phyloP scores from a whole-genome alignment of 2,329 filamentous ascomycete genomes.

The Trichoderma sp. region DNA sequence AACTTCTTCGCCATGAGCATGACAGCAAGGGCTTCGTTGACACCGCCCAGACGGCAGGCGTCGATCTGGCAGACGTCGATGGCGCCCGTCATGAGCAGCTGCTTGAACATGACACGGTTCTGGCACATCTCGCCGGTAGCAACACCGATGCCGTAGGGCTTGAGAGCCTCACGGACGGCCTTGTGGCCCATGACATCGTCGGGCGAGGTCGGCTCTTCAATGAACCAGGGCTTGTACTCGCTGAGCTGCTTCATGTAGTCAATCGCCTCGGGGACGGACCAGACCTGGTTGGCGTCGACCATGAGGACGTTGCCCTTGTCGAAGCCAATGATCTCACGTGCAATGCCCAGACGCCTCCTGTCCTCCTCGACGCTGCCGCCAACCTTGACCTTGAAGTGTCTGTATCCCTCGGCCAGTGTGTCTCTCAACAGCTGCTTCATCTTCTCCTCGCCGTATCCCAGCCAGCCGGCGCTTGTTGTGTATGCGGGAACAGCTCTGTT shows the following conservation, averaged over 20 bases:
- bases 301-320: slow-evolving; percentile 83
- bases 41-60: slow-evolving; percentile 83
- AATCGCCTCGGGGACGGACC: slow-evolving; percentile 88
- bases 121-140: slow-evolving; percentile 96
- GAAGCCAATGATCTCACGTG: slow-evolving; percentile 77
- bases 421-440: slow-evolving; percentile 74
- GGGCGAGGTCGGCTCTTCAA: slow-evolving; percentile 89
- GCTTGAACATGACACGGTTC: slow-evolving; percentile 93
- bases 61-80: slow-evolving; percentile 91
- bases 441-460: slow-evolving; percentile 88
- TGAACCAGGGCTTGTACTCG: slow-evolving; percentile 89
- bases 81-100: slow-evolving; percentile 75
- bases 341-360: slow-evolving; percentile 68
- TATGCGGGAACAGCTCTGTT: slow-evolving; percentile 83
- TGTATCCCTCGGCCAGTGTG: slow-evolving; percentile 75
- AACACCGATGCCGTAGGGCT: slow-evolving; percentile 74
- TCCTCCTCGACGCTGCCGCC: slow-evolving; percentile 74
- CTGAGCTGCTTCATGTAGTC: slow-evolving; percentile 80
- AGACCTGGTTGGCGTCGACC: slow-evolving; percentile 92
- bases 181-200: slow-evolving; percentile 90
- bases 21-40: slow-evolving; percentile 91
- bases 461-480: slow-evolving; percentile 86
- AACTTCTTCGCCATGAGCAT: slow-evolving; percentile 81
- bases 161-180: slow-evolving; percentile 77
- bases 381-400: slow-evolving; percentile 90